Evolutionary conservation across 2,329 filamentous ascomycete species (phyloP).

Genomic region (Daldinia sp.): DNA sequence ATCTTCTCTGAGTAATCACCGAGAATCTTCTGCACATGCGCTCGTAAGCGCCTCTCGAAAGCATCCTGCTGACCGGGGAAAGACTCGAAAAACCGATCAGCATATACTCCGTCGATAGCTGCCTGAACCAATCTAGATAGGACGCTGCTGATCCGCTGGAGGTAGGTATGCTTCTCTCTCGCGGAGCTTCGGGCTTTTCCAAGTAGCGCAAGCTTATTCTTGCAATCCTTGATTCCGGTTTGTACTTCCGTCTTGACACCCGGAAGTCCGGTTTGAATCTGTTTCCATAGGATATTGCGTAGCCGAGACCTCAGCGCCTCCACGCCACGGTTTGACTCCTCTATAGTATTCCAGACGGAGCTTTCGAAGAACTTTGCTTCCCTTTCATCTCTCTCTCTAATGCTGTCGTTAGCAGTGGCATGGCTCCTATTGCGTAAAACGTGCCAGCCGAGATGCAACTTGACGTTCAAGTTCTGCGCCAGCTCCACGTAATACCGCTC

Average conservation of each 20-base stretch:
- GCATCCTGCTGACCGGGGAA: slow-evolving; percentile 38
- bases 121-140: slow-evolving; percentile 51
- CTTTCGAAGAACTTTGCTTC: slow-evolving; percentile 48
- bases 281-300: slow-evolving; percentile 50
- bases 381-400: slow-evolving; percentile 44
- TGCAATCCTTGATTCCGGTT: slow-evolving; percentile 44
- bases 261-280: slow-evolving; percentile 47
- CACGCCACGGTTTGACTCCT: slow-evolving; percentile 48
- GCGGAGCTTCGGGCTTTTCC: slow-evolving; percentile 52
- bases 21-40: slow-evolving; percentile 40
- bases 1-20: slow-evolving; percentile 37
- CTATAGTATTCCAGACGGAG: slow-evolving; percentile 40
- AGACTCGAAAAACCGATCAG: slow-evolving; percentile 53
- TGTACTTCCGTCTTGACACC: slow-evolving; percentile 47
- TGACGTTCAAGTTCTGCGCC: slow-evolving; percentile 46
- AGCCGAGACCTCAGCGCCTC: slow-evolving; percentile 51
- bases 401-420: slow-evolving; percentile 41
- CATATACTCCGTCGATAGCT: slow-evolving; percentile 55
- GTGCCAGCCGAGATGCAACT: slow-evolving; percentile 51
- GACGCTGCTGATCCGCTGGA: slow-evolving; percentile 51
- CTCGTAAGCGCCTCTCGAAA: slow-evolving; percentile 39
- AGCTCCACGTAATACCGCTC: slow-evolving; percentile 44
- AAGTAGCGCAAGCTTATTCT: slow-evolving; percentile 49
- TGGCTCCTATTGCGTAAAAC: slow-evolving; percentile 50
- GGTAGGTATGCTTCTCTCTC: slow-evolving; percentile 53